Percentiles rank a stretch among this genome's conserved stretches.
phyloP scores from a whole-genome alignment of 1,139 yeast genomes.

The Kodamaea alishanica region DNA sequence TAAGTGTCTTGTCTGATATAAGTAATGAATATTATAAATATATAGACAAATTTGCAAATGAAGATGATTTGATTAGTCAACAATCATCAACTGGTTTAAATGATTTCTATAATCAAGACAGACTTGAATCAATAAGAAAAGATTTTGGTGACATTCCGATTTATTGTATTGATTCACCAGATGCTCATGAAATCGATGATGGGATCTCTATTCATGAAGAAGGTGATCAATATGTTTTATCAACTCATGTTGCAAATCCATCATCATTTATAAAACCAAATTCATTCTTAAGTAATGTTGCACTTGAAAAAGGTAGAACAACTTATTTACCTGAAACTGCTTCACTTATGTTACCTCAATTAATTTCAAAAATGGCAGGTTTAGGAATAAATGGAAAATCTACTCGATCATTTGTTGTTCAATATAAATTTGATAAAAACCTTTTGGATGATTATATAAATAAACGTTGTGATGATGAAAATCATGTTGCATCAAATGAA shows the following conservation, averaged over 20 bases:
- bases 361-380: constrained; percentile 52
- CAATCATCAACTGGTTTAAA: constrained; percentile 3
- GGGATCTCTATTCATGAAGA: constrained; percentile 64
- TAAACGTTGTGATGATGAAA: constrained; percentile 14
- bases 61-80: background rate
- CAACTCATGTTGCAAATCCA: constrained; percentile 88
- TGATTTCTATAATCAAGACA: constrained; percentile 36
- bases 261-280: constrained; percentile 53
- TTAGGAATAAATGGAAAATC: constrained; percentile 46
- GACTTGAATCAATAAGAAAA: constrained; percentile 28
- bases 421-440: constrained; percentile 26
- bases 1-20: constrained; percentile 35
- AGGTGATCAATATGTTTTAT: constrained; percentile 39
- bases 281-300: constrained; percentile 53
- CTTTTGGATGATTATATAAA: constrained; percentile 24
- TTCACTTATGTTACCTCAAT: constrained; percentile 66
- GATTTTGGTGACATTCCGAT: constrained; percentile 48
- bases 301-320: constrained; percentile 61
- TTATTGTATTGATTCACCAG: constrained; percentile 79
- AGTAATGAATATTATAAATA: constrained; percentile 42
- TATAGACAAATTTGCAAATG: constrained; percentile 17
- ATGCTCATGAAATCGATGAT: constrained; percentile 91
- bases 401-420: constrained; percentile 49
- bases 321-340: constrained; percentile 69
- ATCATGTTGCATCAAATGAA: constrained; percentile 16